phyloP scores from a whole-genome alignment of 2,329 filamentous ascomycete genomes.

The Colletotrichum kahawae region DNA sequence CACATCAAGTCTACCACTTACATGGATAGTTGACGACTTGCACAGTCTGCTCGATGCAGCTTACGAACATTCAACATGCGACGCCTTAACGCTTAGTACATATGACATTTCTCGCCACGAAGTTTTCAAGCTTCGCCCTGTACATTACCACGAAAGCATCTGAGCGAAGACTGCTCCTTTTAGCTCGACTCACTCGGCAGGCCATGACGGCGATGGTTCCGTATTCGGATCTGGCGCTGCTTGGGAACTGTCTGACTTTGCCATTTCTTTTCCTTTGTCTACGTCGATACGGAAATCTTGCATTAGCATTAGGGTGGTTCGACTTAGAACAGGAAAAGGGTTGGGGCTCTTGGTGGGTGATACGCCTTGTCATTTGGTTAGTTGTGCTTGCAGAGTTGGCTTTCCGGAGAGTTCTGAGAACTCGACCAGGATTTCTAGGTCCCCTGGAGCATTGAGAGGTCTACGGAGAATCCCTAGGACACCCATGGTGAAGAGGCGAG shows the following conservation, averaged over 20 bases:
- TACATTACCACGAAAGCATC: neutral
- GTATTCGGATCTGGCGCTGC: neutral
- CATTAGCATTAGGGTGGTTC: slow-evolving; percentile 6
- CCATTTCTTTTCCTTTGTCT: slow-evolving; percentile 7
- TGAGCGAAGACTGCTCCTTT: neutral
- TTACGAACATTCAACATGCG: neutral
- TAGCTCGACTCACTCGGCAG: neutral
- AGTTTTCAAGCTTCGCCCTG: neutral
- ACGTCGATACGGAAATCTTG: neutral
- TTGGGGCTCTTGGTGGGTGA: neutral
- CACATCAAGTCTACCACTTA: neutral
- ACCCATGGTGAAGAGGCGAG: neutral
- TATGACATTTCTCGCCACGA: neutral
- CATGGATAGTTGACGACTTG: neutral
- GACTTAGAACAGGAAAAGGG: neutral
- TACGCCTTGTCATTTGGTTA: neutral
- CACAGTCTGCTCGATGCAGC: neutral
- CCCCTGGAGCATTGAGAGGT: neutral
- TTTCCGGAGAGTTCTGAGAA: neutral
- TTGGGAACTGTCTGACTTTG: neutral
- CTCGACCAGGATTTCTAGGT: neutral
- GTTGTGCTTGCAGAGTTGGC: neutral
- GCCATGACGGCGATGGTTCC: neutral
- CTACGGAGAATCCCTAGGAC: neutral
- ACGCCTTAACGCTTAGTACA: neutral